A percentile compares a stretch with the other conserved stretches of the same genome.
Evolutionary conservation across 1,284 basidiomycete species (phyloP).

Genomic region (Ceratobasidium sp.): DNA sequence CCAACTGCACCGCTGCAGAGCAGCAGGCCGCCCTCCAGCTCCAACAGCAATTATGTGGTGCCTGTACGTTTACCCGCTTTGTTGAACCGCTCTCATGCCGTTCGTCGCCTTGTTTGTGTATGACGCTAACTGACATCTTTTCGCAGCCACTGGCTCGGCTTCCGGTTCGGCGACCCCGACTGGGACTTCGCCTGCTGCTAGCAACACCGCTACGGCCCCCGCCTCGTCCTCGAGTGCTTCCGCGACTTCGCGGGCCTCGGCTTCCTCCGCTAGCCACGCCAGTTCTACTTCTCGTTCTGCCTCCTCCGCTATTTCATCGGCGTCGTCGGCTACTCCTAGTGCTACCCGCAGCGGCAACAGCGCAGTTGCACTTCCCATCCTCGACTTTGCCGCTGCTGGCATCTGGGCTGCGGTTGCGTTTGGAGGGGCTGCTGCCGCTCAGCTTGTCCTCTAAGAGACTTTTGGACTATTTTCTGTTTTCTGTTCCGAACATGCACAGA

Average conservation of each 20-base stretch:
- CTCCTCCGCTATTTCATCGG: background rate
- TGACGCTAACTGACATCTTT: conserved; percentile 8
- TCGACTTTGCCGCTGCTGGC: conserved; percentile 16
- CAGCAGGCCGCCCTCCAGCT: conserved; percentile 1
- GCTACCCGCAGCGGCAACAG: background rate
- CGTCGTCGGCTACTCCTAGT: background rate
- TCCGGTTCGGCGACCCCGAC: conserved; percentile 7
- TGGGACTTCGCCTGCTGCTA: background rate
- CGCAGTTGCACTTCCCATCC: background rate
- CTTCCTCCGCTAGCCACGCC: background rate
- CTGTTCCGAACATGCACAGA: no score
- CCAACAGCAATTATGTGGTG: conserved; percentile 3
- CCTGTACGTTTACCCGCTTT: conserved; percentile 23
- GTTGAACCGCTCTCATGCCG: conserved; percentile 17
- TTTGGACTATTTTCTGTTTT: background rate
- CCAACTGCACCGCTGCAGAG: background rate
- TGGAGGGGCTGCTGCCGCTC: conserved; percentile 5
- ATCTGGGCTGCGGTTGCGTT: conserved; percentile 1
- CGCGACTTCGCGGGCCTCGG: background rate
- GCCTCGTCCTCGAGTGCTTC: background rate
- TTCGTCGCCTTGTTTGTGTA: background rate
- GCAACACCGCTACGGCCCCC: conserved; percentile 1
- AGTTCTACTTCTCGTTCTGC: background rate
- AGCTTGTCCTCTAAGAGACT: background rate
- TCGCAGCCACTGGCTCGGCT: background rate